A percentile compares a stretch with the other conserved stretches of the same genome.
Evolutionary conservation across 495 filamentous ascomycete genomes (phyloP).

Genomic region (Penicillium ucsense): DNA sequence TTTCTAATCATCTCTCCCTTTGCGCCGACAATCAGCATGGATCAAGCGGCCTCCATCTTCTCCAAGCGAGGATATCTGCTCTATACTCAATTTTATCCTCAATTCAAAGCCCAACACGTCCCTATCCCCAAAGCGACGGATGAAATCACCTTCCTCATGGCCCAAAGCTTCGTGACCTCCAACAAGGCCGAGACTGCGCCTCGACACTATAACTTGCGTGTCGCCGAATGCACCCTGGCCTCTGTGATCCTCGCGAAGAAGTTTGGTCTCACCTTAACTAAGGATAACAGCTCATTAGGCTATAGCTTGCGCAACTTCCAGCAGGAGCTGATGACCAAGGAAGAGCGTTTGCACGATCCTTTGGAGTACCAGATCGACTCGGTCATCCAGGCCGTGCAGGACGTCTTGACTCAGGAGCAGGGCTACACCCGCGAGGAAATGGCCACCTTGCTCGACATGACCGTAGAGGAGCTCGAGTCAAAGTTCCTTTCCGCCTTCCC

Average conservation of each 20-base stretch:
- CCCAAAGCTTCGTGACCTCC: conserved; percentile 84
- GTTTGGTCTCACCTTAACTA: conserved; percentile 54
- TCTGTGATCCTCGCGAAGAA: conserved; percentile 62
- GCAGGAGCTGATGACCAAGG: conserved; percentile 61
- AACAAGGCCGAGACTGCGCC: conserved; percentile 93
- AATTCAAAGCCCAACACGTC: conserved; percentile 64
- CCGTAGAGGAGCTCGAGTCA: conserved; percentile 57
- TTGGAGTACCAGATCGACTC: conserved; percentile 58
- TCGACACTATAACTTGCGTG: conserved; percentile 90
- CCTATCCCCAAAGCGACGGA: conserved; percentile 76
- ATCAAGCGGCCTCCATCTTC: conserved; percentile 96
- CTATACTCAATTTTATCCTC: conserved; percentile 81
- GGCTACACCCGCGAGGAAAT: conserved; percentile 89
- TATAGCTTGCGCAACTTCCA: conserved; percentile 81
- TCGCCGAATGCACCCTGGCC: conserved; percentile 89
- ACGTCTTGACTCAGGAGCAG: conserved; percentile 57
- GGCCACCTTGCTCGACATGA: conserved; percentile 57
- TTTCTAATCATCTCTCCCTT: too few relatives aligned
- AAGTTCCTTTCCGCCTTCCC: conserved; percentile 77
- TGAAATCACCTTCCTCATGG: conserved; percentile 83
- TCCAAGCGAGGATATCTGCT: conserved; percentile 74
- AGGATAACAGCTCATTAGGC: conserved; percentile 75
- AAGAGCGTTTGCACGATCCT: conserved; percentile 42
- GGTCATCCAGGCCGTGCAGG: conserved; percentile 52
- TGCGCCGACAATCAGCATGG: conserved; percentile 47